A percentile compares a stretch with the other conserved stretches of the same genome.
Conservation (phyloP, 73 alveolate species). For the Paramecium pentaurelia region DNA sequence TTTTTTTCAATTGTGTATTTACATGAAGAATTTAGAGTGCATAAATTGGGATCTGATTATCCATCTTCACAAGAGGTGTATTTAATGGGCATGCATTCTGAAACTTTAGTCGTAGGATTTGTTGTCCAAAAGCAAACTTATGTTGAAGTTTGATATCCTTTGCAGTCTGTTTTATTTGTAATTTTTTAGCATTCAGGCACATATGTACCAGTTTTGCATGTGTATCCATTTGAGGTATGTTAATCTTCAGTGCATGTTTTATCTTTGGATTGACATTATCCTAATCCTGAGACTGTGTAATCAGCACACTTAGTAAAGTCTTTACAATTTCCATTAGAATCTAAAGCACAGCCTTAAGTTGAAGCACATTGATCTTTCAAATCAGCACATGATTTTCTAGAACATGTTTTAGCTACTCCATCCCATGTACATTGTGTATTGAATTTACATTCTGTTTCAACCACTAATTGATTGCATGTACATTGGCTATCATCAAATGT, state of each 20-base stretch:
- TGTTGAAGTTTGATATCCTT: background rate
- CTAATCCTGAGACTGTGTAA: background rate
- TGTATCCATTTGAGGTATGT: background rate
- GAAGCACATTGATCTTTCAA: background rate
- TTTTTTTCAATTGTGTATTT: background rate
- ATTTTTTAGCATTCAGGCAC: background rate
- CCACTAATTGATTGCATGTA: background rate
- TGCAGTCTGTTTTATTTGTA: background rate
- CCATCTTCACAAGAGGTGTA: background rate
- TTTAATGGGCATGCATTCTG: constrained; percentile 23
- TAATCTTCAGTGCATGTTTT: constrained; percentile 43
- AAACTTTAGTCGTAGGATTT: background rate
- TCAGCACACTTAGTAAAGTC: constrained; percentile 4
- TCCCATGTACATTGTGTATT: background rate
- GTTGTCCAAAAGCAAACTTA: background rate
- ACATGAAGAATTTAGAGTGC: background rate
- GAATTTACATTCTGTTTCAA: constrained; percentile 22
- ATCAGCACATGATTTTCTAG: constrained; percentile 14
- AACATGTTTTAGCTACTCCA: background rate
- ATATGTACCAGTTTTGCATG: constrained; percentile 14
- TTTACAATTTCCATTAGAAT: background rate
- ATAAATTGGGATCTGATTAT: background rate
- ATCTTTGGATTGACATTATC: constrained; percentile 4
- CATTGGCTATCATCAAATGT: background rate
- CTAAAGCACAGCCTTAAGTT: background rate